Percentiles rank a stretch among this genome's conserved stretches.
phyloP scores from a whole-genome alignment of 192 early-diverging fungal species.

The Endogone sp. region DNA sequence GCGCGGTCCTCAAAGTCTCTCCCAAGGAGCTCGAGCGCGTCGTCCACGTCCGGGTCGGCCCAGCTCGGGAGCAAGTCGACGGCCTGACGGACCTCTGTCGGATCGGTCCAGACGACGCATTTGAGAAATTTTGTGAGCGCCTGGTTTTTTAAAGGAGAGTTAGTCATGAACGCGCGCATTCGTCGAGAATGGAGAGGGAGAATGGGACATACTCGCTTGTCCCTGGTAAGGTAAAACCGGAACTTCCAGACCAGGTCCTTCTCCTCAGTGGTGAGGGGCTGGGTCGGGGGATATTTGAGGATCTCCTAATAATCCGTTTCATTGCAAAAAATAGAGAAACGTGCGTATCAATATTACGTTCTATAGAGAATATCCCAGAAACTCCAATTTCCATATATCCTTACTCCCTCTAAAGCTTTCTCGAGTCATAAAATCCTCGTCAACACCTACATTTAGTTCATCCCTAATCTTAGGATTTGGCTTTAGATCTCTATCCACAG shows the following conservation, averaged over 20 bases:
- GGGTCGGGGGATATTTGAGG: slow-evolving; percentile 87
- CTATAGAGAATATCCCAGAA: background rate
- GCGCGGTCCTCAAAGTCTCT: slow-evolving; percentile 77
- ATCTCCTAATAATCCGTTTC: slow-evolving; percentile 61
- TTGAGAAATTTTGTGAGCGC: slow-evolving; percentile 98
- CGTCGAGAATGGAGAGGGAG: background rate
- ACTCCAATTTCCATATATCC: no score
- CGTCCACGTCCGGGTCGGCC: slow-evolving; percentile 92
- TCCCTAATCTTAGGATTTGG: slow-evolving; percentile 96
- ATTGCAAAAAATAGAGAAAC: slow-evolving; percentile 1
- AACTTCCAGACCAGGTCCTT: slow-evolving; percentile 99
- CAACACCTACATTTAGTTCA: slow-evolving; percentile 75
- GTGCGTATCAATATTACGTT: background rate
- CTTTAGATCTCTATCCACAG: slow-evolving; percentile 92
- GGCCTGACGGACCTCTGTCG: slow-evolving; percentile 88
- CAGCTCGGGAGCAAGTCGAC: slow-evolving; percentile 82
- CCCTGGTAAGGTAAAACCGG: slow-evolving; percentile 88
- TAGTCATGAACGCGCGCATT: slow-evolving; percentile 1
- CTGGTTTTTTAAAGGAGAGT: slow-evolving; percentile 30
- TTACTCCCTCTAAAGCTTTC: no score
- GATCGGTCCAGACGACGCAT: slow-evolving; percentile 93
- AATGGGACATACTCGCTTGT: slow-evolving; percentile 66
- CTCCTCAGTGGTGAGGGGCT: slow-evolving; percentile 76
- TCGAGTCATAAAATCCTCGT: no score
- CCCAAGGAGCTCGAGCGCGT: slow-evolving; percentile 92